Evolutionary conservation across 805 yeast genomes (phyloP), one percentile per base, ranked within the genome.

Genomic region (Saccharomycopsis microspora): DNA sequence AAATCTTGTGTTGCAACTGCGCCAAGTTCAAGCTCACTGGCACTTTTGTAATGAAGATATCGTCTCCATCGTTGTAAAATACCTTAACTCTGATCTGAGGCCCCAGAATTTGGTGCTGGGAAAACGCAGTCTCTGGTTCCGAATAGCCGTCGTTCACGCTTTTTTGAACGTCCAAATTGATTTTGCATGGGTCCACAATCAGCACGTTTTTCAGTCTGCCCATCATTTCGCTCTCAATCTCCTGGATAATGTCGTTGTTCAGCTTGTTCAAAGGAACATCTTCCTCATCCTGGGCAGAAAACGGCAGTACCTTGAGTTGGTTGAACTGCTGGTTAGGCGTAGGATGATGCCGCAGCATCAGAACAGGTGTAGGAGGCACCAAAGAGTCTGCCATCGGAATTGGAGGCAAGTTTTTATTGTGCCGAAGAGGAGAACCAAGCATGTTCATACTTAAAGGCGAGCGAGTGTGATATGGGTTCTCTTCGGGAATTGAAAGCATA

Each of bases 31-130:
- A 9, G 19, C 47, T 43, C 10, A 49, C 52, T 10, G 54, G 49
- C 28, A 51, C 47, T 27, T 48, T 51, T 9, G 39, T 35, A n/a
- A 51, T 48, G 32, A 51, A 51, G 5, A 51, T 51, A 32, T 51
- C 54, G 28, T 51, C 52, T 10, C 54, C 54, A 32, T 51, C 54
- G 33, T 51, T 51, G 43, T 51, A 51, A 33, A 51, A 48, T 31
- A 48, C 52, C 36, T 51, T 51, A 19, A 51, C 49, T 47, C 50
- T 19, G 32, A 49, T 49, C 34, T 49, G 53, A 4, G 53, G 53
- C 9, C 53, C 53, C 5, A 50, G 46, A 38, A 49, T 49, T 41
- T 49, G 50, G 33, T 46, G 50, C 31, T 46, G 39, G 6, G 52
- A 42, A 34, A 45, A 49, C 31, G 33, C n/a, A 30, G 32, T 9